Percentiles rank a stretch among this genome's conserved stretches.
These are phyloP conservation scores for Murraya paniculata DNA, from an alignment of 345 rosid genomes.

Conservation along the genomic window DNA sequence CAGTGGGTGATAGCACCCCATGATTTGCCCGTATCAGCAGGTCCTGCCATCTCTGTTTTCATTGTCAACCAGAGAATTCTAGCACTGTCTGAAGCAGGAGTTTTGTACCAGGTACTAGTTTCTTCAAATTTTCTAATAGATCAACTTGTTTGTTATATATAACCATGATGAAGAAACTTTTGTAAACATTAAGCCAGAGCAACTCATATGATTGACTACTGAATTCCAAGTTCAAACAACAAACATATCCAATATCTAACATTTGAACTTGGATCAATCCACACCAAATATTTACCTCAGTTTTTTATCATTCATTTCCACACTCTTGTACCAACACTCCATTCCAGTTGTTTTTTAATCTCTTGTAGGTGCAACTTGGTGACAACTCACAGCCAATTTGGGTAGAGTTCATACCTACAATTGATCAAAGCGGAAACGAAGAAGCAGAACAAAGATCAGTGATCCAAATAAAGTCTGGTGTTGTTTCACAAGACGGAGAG, in stretches of 20 bases:
- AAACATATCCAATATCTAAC: not conserved
- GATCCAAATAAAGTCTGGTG: conserved; percentile 54
- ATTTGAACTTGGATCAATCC: no score
- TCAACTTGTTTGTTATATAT: not conserved
- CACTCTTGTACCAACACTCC: not conserved
- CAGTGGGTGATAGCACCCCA: conserved; percentile 74
- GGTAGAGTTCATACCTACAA: conserved; percentile 42
- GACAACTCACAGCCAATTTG: conserved; percentile 57
- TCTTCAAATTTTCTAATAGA: not conserved
- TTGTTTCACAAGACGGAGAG: conserved; percentile 48
- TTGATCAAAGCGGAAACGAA: conserved; percentile 25
- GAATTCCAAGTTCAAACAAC: conserved; percentile 2
- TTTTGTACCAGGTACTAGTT: conserved; percentile 49
- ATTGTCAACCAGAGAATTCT: conserved; percentile 64
- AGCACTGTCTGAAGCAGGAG: conserved; percentile 56
- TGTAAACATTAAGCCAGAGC: not conserved
- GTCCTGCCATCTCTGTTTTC: conserved; percentile 42
- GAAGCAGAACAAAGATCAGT: conserved; percentile 35
- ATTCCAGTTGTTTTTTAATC: not conserved
- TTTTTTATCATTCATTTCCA: no score
- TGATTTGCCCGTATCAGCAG: conserved; percentile 46
- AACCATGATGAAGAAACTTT: not conserved
- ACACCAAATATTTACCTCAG: no score
- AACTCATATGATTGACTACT: not conserved
- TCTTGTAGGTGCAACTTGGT: conserved; percentile 50